These are phyloP conservation scores for Cucumis melo DNA, from an alignment of 306 rosid genomes.

Conservation along the genomic window DNA sequence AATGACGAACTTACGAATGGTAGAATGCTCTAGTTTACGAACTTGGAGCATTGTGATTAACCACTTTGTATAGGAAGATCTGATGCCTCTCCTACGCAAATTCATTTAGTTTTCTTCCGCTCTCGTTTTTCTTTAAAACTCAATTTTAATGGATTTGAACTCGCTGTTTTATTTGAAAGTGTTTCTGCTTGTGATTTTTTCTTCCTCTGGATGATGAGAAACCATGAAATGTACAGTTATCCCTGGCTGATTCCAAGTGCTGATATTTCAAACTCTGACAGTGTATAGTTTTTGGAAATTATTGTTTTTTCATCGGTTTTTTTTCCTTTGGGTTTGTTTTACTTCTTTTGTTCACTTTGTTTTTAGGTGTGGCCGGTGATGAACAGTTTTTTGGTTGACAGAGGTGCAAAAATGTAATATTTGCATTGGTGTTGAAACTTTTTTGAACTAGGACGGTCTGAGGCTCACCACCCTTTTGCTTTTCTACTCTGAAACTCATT, in stretches of 20 bases:
- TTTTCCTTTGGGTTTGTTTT: neutral
- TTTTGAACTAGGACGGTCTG: conserved; percentile 91
- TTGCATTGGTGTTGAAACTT: conserved; percentile 36
- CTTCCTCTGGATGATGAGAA: neutral
- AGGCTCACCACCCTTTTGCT: conserved; percentile 22
- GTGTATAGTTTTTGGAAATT: neutral
- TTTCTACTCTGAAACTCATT: neutral
- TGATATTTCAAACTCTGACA: conserved; percentile 8
- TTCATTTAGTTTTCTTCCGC: neutral
- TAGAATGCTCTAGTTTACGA: conserved; percentile 16
- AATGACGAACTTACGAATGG: conserved; percentile 21
- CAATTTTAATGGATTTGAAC: neutral
- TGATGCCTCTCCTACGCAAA: conserved; percentile 21
- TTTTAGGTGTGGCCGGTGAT: conserved; percentile 31
- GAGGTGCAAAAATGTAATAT: conserved; percentile 17
- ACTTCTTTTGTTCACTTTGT: neutral
- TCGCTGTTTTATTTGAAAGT: neutral
- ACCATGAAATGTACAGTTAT: conserved; percentile 1
- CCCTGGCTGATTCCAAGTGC: conserved; percentile 4
- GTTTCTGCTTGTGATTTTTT: neutral
- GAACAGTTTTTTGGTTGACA: conserved; percentile 16
- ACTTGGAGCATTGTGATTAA: conserved; percentile 24
- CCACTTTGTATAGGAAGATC: conserved; percentile 40
- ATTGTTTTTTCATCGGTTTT: neutral
- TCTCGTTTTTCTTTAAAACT: neutral